Percentiles rank a stretch among this genome's conserved stretches.
Evolutionary conservation across 345 rosid species (phyloP).

Genomic region (Litchi chinensis): DNA sequence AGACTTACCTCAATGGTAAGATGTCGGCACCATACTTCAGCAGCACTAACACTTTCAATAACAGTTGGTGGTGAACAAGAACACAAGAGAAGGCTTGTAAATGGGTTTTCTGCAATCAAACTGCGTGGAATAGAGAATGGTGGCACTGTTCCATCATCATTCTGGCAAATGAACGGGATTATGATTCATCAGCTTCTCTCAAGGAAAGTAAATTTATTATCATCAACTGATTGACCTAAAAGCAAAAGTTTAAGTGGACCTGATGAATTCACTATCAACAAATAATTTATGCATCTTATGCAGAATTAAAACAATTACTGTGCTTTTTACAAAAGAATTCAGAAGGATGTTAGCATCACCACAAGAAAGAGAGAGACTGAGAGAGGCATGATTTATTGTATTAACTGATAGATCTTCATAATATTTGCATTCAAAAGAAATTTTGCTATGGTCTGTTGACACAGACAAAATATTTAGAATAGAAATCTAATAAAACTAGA

Average conservation of each 20-base stretch:
- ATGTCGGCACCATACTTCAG: conserved; percentile 80
- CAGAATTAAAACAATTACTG: neutral
- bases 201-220: neutral
- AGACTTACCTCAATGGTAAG: conserved; percentile 77
- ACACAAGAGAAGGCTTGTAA: conserved; percentile 79
- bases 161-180: conserved; percentile 51
- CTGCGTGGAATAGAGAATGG: conserved; percentile 70
- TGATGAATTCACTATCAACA: neutral
- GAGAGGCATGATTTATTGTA: neutral
- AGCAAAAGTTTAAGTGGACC: neutral
- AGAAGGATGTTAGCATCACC: neutral
- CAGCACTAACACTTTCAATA: conserved; percentile 38
- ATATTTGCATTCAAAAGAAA: neutral
- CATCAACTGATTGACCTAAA: neutral
- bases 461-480: neutral
- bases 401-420: neutral
- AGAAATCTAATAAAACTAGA: neutral
- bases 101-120: conserved; percentile 91
- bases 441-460: neutral
- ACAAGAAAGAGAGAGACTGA: neutral
- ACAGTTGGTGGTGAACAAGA: conserved; percentile 48
- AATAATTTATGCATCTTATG: neutral
- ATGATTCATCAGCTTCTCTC: conserved; percentile 22
- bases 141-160: conserved; percentile 75
- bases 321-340: neutral